These are phyloP conservation scores for Haberlea rhodopensis DNA, from an alignment of 257 asterid genomes.

Conservation along the genomic window DNA sequence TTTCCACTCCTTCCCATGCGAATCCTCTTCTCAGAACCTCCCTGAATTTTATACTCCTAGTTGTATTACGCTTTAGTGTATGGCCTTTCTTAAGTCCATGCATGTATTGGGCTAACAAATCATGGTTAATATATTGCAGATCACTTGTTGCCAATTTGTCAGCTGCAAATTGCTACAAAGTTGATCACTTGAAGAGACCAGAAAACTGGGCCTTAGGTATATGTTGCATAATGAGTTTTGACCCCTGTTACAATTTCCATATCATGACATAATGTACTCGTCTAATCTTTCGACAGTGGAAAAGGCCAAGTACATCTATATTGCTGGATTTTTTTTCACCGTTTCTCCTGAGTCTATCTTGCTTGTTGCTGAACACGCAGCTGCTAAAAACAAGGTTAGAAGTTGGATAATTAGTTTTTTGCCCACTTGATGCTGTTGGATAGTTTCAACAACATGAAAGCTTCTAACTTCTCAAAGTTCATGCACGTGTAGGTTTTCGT, in stretches of 20 bases:
- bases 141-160: conserved; percentile 88
- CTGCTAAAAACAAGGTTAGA: conserved; percentile 78
- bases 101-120: conserved; percentile 17
- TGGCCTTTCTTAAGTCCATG: neutral
- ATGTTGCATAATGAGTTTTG: conserved; percentile 12
- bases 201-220: conserved; percentile 90
- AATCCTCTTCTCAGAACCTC: neutral
- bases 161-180: conserved; percentile 88
- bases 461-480: conserved; percentile 25
- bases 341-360: conserved; percentile 95
- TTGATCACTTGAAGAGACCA: conserved; percentile 75
- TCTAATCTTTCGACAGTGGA: conserved; percentile 55
- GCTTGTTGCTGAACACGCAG: conserved; percentile 94
- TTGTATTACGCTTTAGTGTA: neutral
- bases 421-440: conserved; percentile 11
- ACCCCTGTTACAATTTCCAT: conserved; percentile 5
- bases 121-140: conserved; percentile 45
- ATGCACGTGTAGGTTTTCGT: conserved; percentile 53
- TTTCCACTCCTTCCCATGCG: neutral
- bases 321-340: conserved; percentile 96
- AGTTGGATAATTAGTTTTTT: conserved; percentile 6
- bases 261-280: conserved; percentile 18
- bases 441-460: conserved; percentile 11
- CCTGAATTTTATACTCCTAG: neutral
- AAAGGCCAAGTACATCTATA: conserved; percentile 83